Conservation (phyloP, 129 eudicot genomes). For the Flaveria brownii region DNA sequence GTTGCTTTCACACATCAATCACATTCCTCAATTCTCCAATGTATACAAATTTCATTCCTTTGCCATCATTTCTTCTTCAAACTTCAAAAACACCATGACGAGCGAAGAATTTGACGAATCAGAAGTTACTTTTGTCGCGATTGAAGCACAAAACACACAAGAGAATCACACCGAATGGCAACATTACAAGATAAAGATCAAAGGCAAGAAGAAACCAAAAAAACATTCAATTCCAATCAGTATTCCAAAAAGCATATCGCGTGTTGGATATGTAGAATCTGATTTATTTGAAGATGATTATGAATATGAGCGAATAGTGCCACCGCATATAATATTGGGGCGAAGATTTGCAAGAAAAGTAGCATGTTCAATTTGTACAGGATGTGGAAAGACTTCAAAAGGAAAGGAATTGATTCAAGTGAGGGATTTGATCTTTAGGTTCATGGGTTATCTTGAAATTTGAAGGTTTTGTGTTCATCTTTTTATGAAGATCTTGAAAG, state of each 20-base stretch:
- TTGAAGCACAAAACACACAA: background rate
- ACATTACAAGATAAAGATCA: background rate
- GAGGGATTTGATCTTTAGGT: constrained; percentile 61
- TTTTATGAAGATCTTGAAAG: background rate
- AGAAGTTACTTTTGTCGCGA: constrained; percentile 35
- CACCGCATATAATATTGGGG: constrained; percentile 65
- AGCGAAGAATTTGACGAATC: constrained; percentile 45
- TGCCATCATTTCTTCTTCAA: constrained; percentile 6
- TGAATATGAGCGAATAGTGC: constrained; percentile 47
- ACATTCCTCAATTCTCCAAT: constrained; percentile 11
- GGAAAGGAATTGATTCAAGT: constrained; percentile 58
- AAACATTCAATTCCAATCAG: constrained; percentile 27
- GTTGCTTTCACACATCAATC: constrained; percentile 30
- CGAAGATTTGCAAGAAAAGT: constrained; percentile 55
- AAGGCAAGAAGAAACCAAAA: constrained; percentile 19
- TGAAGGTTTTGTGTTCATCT: constrained; percentile 12
- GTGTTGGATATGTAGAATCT: constrained; percentile 34
- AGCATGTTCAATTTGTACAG: constrained; percentile 58
- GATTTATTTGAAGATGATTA: constrained; percentile 49
- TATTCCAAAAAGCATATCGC: constrained; percentile 25
- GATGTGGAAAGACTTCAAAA: constrained; percentile 49
- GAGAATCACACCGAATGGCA: constrained; percentile 4
- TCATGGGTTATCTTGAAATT: constrained; percentile 73
- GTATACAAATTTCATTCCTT: constrained; percentile 10
- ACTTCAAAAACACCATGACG: constrained; percentile 14